phyloP scores from a whole-genome alignment of 75 land plant species.

The Selaginella tamariscina region DNA sequence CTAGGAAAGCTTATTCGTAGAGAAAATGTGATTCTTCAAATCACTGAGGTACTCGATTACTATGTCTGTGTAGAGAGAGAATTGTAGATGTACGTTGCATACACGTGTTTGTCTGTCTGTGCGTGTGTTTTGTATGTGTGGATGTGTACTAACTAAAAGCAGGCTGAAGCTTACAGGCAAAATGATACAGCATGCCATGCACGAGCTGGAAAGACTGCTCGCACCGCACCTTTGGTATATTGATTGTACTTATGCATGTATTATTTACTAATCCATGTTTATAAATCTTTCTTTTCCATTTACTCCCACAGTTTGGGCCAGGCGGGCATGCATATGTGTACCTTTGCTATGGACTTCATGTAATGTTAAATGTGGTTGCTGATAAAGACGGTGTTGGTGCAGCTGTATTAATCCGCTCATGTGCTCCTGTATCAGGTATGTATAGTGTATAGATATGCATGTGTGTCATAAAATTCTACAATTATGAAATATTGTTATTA shows the following conservation, averaged over 20 bases:
- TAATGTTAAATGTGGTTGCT: conserved; percentile 91
- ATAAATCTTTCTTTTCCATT: background rate
- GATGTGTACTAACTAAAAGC: background rate
- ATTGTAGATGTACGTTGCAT: background rate
- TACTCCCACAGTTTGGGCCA: conserved; percentile 58
- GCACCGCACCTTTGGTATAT: conserved; percentile 87
- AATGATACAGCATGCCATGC: conserved; percentile 95
- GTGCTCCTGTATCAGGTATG: conserved; percentile 88
- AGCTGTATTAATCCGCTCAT: conserved; percentile 83
- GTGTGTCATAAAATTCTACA: background rate
- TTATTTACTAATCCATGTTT: too few relatives aligned
- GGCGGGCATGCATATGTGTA: conserved; percentile 99
- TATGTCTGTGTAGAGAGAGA: background rate
- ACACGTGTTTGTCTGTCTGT: background rate
- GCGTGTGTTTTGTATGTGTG: background rate
- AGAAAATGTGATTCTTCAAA: conserved; percentile 86
- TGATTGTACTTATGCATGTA: background rate
- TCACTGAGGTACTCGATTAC: conserved; percentile 59
- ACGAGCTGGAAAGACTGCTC: conserved; percentile 70
- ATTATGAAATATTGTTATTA: background rate
- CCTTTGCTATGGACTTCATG: conserved; percentile 86
- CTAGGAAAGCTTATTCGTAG: conserved; percentile 75
- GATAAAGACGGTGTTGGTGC: conserved; percentile 82
- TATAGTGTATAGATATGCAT: background rate
- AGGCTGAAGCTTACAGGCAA: conserved; percentile 94